Base-by-base conservation (phyloP, 257 asterid genomes). In the Rhazya stricta region DNA sequence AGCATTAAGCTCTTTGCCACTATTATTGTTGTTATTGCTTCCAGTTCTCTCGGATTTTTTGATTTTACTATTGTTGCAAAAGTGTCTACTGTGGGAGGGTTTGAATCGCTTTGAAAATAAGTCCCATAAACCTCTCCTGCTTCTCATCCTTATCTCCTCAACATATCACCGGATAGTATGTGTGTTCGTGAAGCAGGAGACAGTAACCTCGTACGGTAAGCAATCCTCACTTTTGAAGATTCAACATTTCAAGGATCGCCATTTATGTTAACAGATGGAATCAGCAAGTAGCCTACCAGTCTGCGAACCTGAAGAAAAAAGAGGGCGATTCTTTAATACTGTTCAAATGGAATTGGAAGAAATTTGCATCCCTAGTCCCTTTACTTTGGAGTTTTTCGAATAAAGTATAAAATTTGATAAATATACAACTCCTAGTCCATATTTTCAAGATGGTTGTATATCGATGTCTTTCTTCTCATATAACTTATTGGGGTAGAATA, bases 61-160 rank as follows among this genome's bases (percentile, higher is more conserved):
- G 42, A 71, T 61, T 54, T 51, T 77, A 39, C 53, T 60, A 75
- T 77, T 66, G 45, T 83, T 79, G 81, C 91, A 86, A 63, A 89
- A 68, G 50, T 85, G 73, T 70, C 89, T 83, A 39, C 6, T 79
- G 63, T 68, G 72, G 60, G 60, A 25, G 4, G 25, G 67, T 43
- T 68, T 71, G 68, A 76, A 43, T 78, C 75, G 82, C 66, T 68
- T 54, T 39, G 76, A 75, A 58, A 79, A 74, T 81, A 79, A 87
- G 74, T 63, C 76, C 89, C 82, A 86, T 62, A 83, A 50, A 32
- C 57, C 54, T 82, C 81, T 83, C 76, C 86, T 68, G 70, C 78
- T 76, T 77, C 78, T 85, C 90, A 89, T 87, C 80, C 62, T 78
- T 67, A 76, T 19, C 69, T 23, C 75, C 30, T 51, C 80, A 77